Evolutionary conservation across 148 eudicot genomes (phyloP), one percentile per base, ranked within the genome.

Genomic region (Spergularia marina): DNA sequence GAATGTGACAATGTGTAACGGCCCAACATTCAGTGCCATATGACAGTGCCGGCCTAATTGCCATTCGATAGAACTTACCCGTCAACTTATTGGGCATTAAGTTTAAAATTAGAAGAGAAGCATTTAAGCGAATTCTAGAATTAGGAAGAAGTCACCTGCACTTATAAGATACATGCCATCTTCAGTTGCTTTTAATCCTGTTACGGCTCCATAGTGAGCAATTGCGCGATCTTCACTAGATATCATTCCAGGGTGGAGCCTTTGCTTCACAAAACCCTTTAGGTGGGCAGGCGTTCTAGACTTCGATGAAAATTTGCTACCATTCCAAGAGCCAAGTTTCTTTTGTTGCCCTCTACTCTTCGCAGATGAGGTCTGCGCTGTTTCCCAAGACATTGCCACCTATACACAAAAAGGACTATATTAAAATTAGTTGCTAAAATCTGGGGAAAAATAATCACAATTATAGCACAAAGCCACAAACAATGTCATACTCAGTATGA

Each of bases 161-260:
- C 98, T 95, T 36, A 95, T 77, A 84, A 95, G 94, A 83, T 90
- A 88, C 92, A 87, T 89, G 85, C 97, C 97, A 82, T 95, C 98
- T 56, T 88, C 92, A 39, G 96, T 95, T 73, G 83, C 81, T 80
- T 90, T 95, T 53, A 95, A 79, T 67, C 96, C 97, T 75, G 89
- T 89, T 25, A 95, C 92, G 75, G 92, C 90, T 69, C 98, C 98
- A 81, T 95, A 95, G 81, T 95, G 98, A 58, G 92, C 96, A 74
- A 96, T 92, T 65, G 96, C 91, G 68, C 91, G 96, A 88, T 95
- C 97, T 75, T 82, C 92, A 78, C 85, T 87, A 51, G 96, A 92
- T 47, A 92, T 67, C 89, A 95, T 83, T 71, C 98, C 98, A 49
- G 96, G 97, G 86, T 95, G 97, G 52, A 88, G 78, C 80, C 98